Base-by-base conservation (phyloP, 352 stramenopile genomes). In the Phytophthora sansomeana region DNA sequence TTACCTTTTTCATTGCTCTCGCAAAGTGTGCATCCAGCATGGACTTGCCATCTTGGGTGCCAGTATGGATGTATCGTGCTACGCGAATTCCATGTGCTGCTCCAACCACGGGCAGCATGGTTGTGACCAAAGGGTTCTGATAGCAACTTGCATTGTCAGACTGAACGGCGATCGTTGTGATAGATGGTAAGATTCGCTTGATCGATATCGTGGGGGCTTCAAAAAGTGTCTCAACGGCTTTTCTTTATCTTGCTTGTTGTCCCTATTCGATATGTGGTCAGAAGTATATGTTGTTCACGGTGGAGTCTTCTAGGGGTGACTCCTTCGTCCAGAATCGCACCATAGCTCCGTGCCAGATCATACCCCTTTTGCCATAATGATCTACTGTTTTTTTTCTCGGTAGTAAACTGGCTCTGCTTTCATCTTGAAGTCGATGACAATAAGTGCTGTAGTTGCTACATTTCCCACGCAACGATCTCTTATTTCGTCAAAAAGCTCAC, bases 91-190 rank as follows among this genome's bases (percentile, higher is more conserved):
- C 59, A 32, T 74, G 51, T 3, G 17, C 38, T 3, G 13, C 0
- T 33, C 36, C 6, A 11, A 82, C 11, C n/a, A 63, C 65, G 4
- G 66, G 66, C 10, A 79, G 13, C 1, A 67, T 16, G 2, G 76
- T 2, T n/a, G 51, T 19, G 0, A 72, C 3, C 1, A 61, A 35
- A 24, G 41, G 32, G 32, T 70, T 76, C 46, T 70, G 69, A 41
- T 82, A 79, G 26, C 35, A 53, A 2, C 54, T 35, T 0, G 69
- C 74, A 43, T 78, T 78, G 51, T 77, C 54, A n/a, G 47, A 58
- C 19, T 73, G 70, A 14, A 77, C 4, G 0, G 58, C 33, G 21
- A 77, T 52, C 9, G 6, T 8, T 28, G 55, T 63, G 13, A 77
- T 42, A 5, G 60, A 13, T 0, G 66, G 69, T 6, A 67, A 33